phyloP scores from a whole-genome alignment of 306 rosid genomes.

The Myrica gale region DNA sequence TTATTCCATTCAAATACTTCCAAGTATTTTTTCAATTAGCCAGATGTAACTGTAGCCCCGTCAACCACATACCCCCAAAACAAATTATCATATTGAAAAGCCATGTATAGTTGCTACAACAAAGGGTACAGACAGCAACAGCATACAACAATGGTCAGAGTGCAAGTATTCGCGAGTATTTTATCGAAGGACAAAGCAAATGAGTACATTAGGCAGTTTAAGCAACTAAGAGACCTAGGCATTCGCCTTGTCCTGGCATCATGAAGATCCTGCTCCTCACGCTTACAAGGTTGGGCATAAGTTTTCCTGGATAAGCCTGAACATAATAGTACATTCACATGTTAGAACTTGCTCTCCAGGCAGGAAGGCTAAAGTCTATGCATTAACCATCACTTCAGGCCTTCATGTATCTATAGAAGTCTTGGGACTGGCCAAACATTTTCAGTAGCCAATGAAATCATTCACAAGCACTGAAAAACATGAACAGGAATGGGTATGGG shows the following conservation, averaged over 20 bases:
- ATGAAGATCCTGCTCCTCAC: constrained; percentile 47
- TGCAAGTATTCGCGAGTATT: not conserved
- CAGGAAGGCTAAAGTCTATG: constrained; percentile 10
- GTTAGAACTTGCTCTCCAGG: constrained; percentile 13
- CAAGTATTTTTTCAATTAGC: constrained; percentile 7
- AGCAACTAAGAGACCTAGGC: constrained; percentile 20
- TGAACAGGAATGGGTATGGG: not conserved
- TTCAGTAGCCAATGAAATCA: not conserved
- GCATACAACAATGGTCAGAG: not conserved
- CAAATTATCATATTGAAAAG: not conserved
- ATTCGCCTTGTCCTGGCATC: constrained; percentile 61
- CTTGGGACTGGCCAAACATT: not conserved
- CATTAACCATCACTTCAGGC: not conserved
- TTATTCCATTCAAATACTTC: no score
- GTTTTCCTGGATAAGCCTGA: constrained; percentile 67
- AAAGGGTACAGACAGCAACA: not conserved
- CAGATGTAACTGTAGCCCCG: constrained; percentile 12
- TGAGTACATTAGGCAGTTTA: constrained; percentile 17
- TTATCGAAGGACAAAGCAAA: not conserved
- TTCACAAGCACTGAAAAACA: not conserved
- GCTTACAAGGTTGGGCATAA: constrained; percentile 42
- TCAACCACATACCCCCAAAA: constrained; percentile 4
- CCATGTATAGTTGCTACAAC: not conserved
- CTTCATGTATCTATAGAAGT: not conserved
- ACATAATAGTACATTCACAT: constrained; percentile 23